phyloP scores from a whole-genome alignment of 495 filamentous ascomycete genomes.

The Trichoderma parareesei region DNA sequence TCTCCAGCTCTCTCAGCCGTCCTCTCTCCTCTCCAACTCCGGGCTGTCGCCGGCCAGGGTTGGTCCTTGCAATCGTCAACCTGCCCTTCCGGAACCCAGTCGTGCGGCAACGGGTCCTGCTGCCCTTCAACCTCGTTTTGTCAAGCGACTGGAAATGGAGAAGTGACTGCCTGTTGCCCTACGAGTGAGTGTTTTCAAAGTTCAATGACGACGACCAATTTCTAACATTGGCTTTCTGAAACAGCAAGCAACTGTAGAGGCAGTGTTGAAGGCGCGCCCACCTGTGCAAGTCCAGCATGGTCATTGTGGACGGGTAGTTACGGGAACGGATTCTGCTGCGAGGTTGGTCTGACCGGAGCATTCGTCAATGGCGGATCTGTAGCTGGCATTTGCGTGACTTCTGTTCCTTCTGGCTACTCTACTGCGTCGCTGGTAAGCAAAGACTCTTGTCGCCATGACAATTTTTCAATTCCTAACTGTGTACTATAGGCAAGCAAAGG shows the following conservation, averaged over 20 bases:
- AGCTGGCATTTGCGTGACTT: background rate
- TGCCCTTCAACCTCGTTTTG: background rate
- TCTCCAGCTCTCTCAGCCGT: background rate
- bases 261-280: conserved; percentile 1
- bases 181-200: background rate
- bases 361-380: background rate
- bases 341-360: conserved; percentile 1
- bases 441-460: background rate
- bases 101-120: conserved; percentile 2
- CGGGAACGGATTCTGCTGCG: background rate
- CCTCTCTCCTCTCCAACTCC: background rate
- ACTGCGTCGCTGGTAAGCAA: conserved; percentile 1
- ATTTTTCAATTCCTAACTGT: background rate
- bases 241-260: background rate
- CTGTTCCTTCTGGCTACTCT: conserved; percentile 2
- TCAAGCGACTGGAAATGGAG: background rate
- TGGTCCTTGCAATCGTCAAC: background rate
- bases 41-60: background rate
- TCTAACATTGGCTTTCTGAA: background rate
- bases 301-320: background rate
- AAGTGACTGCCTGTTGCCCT: background rate
- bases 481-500: background rate
- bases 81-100: background rate
- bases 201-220: background rate
- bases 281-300: background rate